Percentiles rank a stretch among this genome's conserved stretches.
These are phyloP conservation scores for Cordyceps cicadae DNA, from an alignment of 2,329 filamentous ascomycete species.

Conservation along the genomic window DNA sequence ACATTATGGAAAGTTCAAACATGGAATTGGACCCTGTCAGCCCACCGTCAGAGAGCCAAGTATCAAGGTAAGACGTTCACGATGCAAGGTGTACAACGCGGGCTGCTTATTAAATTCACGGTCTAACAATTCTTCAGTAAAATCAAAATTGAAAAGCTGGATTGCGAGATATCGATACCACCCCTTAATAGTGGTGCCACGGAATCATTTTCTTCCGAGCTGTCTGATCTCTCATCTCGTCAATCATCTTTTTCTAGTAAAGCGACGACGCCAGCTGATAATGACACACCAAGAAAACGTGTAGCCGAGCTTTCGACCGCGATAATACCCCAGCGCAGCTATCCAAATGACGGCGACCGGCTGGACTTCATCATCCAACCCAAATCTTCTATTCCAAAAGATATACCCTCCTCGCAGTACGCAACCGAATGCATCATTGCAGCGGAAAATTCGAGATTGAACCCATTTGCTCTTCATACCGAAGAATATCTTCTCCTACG, in stretches of 20 bases:
- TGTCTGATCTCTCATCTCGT: conserved; percentile 47
- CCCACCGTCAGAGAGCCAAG: neutral
- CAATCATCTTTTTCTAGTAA: conserved; percentile 53
- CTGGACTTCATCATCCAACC: conserved; percentile 54
- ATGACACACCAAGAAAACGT: conserved; percentile 21
- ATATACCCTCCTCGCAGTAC: conserved; percentile 66
- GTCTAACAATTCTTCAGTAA: neutral
- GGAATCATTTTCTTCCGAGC: conserved; percentile 44
- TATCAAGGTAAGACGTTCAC: neutral
- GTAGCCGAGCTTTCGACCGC: conserved; percentile 13
- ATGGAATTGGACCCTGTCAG: neutral
- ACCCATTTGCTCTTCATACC: conserved; percentile 78
- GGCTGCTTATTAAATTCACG: neutral
- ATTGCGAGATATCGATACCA: neutral
- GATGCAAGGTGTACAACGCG: neutral
- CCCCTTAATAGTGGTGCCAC: conserved; percentile 16
- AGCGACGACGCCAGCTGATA: conserved; percentile 52
- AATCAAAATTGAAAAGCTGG: conserved; percentile 2
- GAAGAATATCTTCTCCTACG: conserved; percentile 77
- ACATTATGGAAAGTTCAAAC: neutral
- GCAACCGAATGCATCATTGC: conserved; percentile 86
- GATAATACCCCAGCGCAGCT: conserved; percentile 12
- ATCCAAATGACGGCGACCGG: conserved; percentile 25
- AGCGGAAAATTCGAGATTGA: conserved; percentile 80
- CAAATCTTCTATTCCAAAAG: conserved; percentile 74